These are phyloP conservation scores for Poa annua DNA, from an alignment of 176 grass and related monocot species.

Conservation along the genomic window DNA sequence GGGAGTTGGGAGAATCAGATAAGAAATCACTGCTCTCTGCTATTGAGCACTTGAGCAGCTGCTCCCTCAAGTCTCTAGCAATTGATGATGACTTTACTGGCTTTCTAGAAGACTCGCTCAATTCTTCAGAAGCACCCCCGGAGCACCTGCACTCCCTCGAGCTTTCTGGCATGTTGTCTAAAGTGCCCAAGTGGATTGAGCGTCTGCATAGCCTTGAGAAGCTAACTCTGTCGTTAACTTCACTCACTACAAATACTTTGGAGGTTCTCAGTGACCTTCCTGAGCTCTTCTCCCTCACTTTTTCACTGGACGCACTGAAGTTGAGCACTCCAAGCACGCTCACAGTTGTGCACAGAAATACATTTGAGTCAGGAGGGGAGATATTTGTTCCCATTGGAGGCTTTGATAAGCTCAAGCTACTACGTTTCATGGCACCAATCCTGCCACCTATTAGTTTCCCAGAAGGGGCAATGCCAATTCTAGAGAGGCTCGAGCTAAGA, in stretches of 20 bases:
- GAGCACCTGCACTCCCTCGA: slow-evolving; percentile 17
- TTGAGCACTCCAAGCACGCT: background rate
- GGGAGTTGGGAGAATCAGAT: accelerated
- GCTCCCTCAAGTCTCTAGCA: slow-evolving; percentile 32
- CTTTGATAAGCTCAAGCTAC: slow-evolving; percentile 30
- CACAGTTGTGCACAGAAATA: background rate
- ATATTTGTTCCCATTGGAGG: background rate
- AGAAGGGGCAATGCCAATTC: slow-evolving; percentile 5
- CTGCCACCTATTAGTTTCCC: slow-evolving; percentile 6
- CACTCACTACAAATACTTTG: background rate
- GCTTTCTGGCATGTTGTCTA: slow-evolving; percentile 24
- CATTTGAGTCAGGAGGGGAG: background rate
- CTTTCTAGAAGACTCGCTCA: background rate
- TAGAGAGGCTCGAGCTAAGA: slow-evolving; percentile 29
- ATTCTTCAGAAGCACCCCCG: background rate
- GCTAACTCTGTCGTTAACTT: slow-evolving; percentile 23
- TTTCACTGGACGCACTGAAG: background rate
- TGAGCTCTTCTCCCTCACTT: background rate
- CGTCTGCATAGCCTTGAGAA: slow-evolving; percentile 27
- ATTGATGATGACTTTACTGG: slow-evolving; percentile 29
- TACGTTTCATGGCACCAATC: background rate
- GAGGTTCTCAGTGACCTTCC: background rate
- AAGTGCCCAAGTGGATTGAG: background rate
- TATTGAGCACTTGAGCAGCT: slow-evolving; percentile 48
- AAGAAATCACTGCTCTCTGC: background rate